Conservation (phyloP, 148 eudicot species). For the Selenicereus undatus region DNA sequence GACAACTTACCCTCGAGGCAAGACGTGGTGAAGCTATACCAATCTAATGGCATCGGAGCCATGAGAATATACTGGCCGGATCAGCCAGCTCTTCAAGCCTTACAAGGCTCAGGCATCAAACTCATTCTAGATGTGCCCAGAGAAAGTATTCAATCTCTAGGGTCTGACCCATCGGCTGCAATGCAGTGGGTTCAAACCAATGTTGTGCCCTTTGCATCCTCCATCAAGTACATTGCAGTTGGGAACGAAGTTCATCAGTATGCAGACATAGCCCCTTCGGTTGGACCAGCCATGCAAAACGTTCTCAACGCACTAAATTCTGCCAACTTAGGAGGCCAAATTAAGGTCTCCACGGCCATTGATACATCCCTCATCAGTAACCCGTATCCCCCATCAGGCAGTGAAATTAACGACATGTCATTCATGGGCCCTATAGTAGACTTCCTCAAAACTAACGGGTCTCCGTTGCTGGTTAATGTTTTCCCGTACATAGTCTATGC, state of each 20-base stretch:
- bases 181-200: slow-evolving; percentile 38
- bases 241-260: neutral
- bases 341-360: slow-evolving; percentile 32
- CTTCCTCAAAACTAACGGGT: slow-evolving; percentile 16
- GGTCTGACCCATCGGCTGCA: slow-evolving; percentile 31
- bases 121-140: slow-evolving; percentile 43
- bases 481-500: slow-evolving; percentile 29
- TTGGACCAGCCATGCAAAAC: slow-evolving; percentile 18
- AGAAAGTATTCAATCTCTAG: slow-evolving; percentile 28
- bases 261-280: neutral
- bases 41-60: neutral
- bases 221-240: slow-evolving; percentile 27
- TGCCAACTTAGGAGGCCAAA: slow-evolving; percentile 14
- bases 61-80: slow-evolving; percentile 38
- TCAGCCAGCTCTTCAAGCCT: slow-evolving; percentile 30
- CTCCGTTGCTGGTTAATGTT: slow-evolving; percentile 30
- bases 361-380: slow-evolving; percentile 12
- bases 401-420: neutral
- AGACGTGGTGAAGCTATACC: neutral
- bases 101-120: slow-evolving; percentile 37
- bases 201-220: slow-evolving; percentile 33
- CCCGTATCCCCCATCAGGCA: slow-evolving; percentile 26
- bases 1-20: neutral
- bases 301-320: slow-evolving; percentile 28
- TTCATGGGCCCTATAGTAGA: slow-evolving; percentile 29